Evolutionary conservation across 2,329 filamentous ascomycete genomes (phyloP), one percentile per base, ranked within the genome.

Genomic region (Scorias spongiosa): DNA sequence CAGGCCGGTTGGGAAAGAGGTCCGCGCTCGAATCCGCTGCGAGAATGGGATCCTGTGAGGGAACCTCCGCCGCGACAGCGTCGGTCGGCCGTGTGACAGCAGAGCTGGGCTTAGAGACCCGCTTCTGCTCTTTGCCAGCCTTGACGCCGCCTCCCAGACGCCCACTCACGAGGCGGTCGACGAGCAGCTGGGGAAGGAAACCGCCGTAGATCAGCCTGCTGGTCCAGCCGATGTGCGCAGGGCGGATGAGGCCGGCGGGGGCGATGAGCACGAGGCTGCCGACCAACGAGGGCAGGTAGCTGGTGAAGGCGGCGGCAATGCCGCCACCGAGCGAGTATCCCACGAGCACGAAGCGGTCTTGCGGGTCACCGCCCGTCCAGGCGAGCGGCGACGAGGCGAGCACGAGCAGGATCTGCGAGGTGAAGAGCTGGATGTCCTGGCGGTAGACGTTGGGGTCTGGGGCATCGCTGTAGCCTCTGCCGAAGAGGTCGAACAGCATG

Each of bases 281-380:
- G 11, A 94, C 70, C 44, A 89, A 66, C 40, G 74, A 62, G 0
- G 82, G 76, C 54, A 85, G 84, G 56, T 76, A 76, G 1, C 74
- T 71, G 1, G 82, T 74, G 56, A 91, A 89, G 15, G 77, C 70
- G 9, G 76, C 78, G 1, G 75, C 72, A 36, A 93, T 73, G 11
- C 80, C 82, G 30, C 85, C 86, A 39, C 86, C 85, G 0, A 93
- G 69, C 0, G 81, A 87, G 60, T 91, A 93, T 2, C 85, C 86
- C 2, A 87, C 64, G 5, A 93, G 64, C 47, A 78, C 75, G 60
- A 91, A 89, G 12, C 38, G 14, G 11, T 36, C 12, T 9, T 12
- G 15, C 20, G 20, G 20, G 42, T 68, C 70, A 38, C 59, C 54
- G 38, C 76, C 74, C 0, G 75, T 79, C 82, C 82, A 87, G 11